Base-by-base conservation (phyloP, 371 early-diverging fungal genomes). In the Mucor sp. region DNA sequence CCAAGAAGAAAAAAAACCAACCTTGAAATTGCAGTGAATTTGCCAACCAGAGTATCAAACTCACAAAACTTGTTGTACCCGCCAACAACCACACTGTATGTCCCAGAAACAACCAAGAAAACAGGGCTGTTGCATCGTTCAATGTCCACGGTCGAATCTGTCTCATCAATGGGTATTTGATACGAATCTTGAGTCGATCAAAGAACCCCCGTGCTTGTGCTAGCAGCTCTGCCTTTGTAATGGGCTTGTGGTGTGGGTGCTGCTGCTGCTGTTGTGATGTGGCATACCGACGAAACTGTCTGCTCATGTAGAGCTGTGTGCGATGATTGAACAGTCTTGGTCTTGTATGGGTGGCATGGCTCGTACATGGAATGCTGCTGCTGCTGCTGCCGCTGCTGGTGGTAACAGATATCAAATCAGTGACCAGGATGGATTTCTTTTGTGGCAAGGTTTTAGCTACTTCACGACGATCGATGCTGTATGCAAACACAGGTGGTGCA, bases 41-140 rank as follows among this genome's bases (percentile, higher is more conserved):
- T 25, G 93, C 92, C 6, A 91, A 70, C 73, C 89, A 88, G 5
- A 98, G 76, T 0, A 93, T 70, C 5, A 97, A 74, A 61, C 93
- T 93, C 44, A 95, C 88, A 66, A 93, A 95, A 15, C 96, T 94
- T 0, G 98, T 98, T 1, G 98, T 97, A 3, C 95, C 96, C 6
- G 89, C 86, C 21, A 97, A 71, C 14, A 97, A 71, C 84, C 95
- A 93, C 14, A 95, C 77, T 3, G 91, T 86, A 43, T 96, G 89
- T 6, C 94, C 93, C 37, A 97, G 77, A 72, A 96, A 90, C 0
- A 94, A 76, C 97, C 97, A 98, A 6, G 93, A 91, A 62, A 92
- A 88, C 72, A 97, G 61, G 0, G 97, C 98, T 28, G 95, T 85
- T 48, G 94, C 74, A 72, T 98, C 97, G 71, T 98, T 96, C 17